Percentiles rank a stretch among this genome's conserved stretches.
These are phyloP conservation scores for Gossypium lobatum DNA, from an alignment of 441 rosid genomes.

Conservation along the genomic window DNA sequence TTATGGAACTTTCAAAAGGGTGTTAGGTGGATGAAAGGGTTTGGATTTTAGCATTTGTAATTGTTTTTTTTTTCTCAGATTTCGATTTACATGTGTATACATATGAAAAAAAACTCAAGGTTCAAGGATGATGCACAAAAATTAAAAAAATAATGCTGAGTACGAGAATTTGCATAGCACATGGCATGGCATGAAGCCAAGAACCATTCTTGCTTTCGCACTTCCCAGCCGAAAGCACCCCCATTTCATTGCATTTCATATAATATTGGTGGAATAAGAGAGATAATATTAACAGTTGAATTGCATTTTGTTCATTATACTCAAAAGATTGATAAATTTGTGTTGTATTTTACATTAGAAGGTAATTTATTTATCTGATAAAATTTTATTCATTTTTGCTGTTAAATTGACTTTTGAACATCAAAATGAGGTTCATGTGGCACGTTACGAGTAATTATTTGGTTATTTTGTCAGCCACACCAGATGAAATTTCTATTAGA, in stretches of 20 bases:
- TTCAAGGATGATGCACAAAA: conserved; percentile 7
- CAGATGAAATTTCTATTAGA: no score
- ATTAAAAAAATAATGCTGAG: background rate
- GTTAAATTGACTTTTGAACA: no score
- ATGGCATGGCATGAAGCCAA: background rate
- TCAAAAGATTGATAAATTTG: no score
- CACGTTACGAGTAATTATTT: no score
- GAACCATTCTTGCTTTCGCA: background rate
- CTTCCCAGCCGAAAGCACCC: background rate
- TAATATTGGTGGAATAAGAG: background rate
- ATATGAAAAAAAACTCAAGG: background rate
- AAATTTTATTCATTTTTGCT: no score
- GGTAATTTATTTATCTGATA: no score
- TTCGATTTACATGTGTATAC: background rate
- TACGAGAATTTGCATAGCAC: background rate
- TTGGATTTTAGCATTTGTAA: background rate
- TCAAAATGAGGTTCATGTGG: no score
- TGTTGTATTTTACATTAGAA: no score
- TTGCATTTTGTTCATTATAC: no score
- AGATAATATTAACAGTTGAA: no score
- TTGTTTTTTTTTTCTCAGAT: background rate
- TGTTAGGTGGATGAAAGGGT: background rate
- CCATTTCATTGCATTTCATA: background rate
- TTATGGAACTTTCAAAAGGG: background rate
- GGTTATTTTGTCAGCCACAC: no score